Conservation (phyloP, 2,329 filamentous ascomycete genomes). For the Monosporascus sp. region DNA sequence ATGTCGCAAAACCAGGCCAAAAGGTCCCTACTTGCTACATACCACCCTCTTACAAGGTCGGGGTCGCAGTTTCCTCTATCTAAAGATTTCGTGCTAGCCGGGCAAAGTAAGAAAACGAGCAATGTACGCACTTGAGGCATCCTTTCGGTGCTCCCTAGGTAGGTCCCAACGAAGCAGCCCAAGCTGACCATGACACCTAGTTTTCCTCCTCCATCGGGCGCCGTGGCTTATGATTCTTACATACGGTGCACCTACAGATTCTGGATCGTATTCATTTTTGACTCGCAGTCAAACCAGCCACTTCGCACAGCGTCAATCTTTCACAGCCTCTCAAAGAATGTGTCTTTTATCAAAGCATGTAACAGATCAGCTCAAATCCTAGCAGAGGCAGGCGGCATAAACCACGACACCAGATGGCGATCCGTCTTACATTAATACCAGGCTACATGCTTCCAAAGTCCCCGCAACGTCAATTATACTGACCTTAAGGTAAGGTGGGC, state of each 20-base stretch:
- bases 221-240: too few relatives aligned
- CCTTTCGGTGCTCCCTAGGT: too few relatives aligned
- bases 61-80: too few relatives aligned
- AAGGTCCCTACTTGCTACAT: neutral
- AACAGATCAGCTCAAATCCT: neutral
- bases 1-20: neutral
- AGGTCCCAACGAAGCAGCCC: too few relatives aligned
- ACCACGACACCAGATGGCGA: neutral
- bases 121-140: too few relatives aligned
- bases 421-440: neutral
- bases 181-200: too few relatives aligned
- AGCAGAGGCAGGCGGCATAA: neutral
- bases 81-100: too few relatives aligned
- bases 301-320: neutral
- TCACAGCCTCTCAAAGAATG: neutral
- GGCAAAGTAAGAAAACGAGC: too few relatives aligned
- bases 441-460: neutral
- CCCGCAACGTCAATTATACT: neutral
- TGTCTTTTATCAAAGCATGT: neutral
- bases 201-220: too few relatives aligned
- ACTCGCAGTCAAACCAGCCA: too few relatives aligned
- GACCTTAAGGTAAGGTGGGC: neutral
- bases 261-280: too few relatives aligned
- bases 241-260: too few relatives aligned
- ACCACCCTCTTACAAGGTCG: neutral